These are phyloP conservation scores for Leptomonas seymouri DNA, from an alignment of 208 protist species.

Conservation along the genomic window DNA sequence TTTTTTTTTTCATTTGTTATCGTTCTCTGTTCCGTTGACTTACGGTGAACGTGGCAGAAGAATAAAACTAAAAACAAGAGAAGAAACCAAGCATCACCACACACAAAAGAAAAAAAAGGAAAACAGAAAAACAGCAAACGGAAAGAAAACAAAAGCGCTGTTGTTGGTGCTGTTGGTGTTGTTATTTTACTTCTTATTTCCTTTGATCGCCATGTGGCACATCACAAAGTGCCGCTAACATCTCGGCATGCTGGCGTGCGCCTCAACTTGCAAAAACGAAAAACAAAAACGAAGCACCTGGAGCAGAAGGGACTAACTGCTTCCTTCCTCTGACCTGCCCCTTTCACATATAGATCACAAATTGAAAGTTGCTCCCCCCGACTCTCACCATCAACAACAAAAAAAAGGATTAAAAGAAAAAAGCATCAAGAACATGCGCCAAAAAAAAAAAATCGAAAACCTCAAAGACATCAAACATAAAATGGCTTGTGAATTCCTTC, in stretches of 20 bases:
- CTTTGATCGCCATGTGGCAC: neutral
- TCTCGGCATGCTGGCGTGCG: neutral
- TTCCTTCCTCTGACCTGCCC: neutral
- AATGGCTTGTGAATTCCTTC: no score
- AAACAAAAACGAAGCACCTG: neutral
- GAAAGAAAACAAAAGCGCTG: slow-evolving; percentile 10
- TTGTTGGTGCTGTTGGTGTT: no score
- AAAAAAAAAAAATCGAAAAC: no score
- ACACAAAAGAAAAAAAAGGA: no score
- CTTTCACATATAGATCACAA: no score
- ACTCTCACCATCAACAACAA: no score
- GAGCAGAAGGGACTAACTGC: neutral
- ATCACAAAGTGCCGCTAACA: slow-evolving; percentile 1
- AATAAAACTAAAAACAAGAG: slow-evolving; percentile 16
- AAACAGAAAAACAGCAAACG: no score
- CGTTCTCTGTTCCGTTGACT: neutral
- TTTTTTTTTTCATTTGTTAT: neutral
- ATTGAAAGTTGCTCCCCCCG: no score
- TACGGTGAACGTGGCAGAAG: slow-evolving; percentile 21
- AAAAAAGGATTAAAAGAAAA: no score
- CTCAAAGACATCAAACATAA: no score
- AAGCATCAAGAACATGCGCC: no score
- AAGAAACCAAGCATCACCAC: no score
- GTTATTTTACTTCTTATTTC: neutral
- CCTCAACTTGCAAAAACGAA: neutral